phyloP scores from a whole-genome alignment of 2,329 filamentous ascomycete species.

The Fusarium mangiferae region DNA sequence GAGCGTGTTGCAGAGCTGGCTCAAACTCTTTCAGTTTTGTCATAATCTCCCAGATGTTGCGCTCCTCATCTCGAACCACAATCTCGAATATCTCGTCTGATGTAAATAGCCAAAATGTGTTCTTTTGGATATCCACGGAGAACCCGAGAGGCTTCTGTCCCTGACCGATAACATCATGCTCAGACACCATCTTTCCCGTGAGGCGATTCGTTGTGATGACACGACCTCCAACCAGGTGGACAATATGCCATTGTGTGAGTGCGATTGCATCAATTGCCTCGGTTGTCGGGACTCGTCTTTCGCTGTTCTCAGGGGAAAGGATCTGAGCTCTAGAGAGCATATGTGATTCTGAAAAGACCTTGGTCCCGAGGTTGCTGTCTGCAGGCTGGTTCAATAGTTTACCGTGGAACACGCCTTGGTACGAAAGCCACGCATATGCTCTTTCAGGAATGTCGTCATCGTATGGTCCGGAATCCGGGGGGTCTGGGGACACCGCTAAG shows the following conservation, averaged over 20 bases:
- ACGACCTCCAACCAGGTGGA: constrained; percentile 83
- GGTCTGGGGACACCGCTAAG: constrained; percentile 81
- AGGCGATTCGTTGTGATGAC: constrained; percentile 88
- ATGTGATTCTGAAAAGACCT: constrained; percentile 82
- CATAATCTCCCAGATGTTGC: constrained; percentile 96
- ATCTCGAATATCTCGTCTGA: constrained; percentile 92
- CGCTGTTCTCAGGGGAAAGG: constrained; percentile 71
- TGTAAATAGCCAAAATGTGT: constrained; percentile 97
- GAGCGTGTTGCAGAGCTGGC: constrained; percentile 85
- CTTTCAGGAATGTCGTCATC: constrained; percentile 75
- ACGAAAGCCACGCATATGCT: constrained; percentile 89
- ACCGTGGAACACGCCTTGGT: constrained; percentile 90
- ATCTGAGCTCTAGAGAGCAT: constrained; percentile 80
- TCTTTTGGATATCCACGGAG: constrained; percentile 90
- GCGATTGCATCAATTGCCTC: constrained; percentile 83
- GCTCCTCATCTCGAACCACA: constrained; percentile 86
- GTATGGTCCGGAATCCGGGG: constrained; percentile 62
- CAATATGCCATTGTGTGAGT: constrained; percentile 92
- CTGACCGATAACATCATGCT: constrained; percentile 84
- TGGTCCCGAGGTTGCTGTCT: constrained; percentile 72
- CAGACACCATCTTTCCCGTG: constrained; percentile 85
- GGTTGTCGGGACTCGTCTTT: constrained; percentile 71
- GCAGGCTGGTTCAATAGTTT: constrained; percentile 72
- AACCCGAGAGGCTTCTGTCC: constrained; percentile 85
- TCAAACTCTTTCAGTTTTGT: constrained; percentile 89